phyloP scores from a whole-genome alignment of 306 rosid species.

The Dalbergia cochinchinensis region DNA sequence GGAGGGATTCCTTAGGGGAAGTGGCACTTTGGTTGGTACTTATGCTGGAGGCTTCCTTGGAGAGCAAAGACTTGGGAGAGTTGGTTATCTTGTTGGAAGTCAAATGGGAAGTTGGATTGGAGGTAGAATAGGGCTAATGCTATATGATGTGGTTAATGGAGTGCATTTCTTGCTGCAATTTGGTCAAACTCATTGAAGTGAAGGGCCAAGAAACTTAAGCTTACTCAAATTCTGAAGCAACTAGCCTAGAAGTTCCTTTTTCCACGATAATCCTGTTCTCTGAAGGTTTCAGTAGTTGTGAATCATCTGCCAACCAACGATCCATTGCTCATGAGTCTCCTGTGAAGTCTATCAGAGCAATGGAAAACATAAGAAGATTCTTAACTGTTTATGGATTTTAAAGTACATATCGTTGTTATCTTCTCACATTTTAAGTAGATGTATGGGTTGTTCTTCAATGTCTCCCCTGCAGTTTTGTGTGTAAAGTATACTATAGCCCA shows the following conservation, averaged over 20 bases:
- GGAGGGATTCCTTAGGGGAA: constrained; percentile 82
- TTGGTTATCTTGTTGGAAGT: constrained; percentile 94
- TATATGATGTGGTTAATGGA: constrained; percentile 82
- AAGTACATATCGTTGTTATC: constrained; percentile 20
- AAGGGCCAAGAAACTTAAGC: constrained; percentile 45
- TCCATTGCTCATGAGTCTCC: constrained; percentile 41
- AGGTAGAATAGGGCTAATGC: constrained; percentile 87
- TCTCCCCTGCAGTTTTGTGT: constrained; percentile 5
- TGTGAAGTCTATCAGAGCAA: constrained; percentile 31
- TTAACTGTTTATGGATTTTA: constrained; percentile 46
- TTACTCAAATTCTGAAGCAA: constrained; percentile 52
- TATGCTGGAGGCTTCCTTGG: constrained; percentile 75
- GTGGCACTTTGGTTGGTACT: constrained; percentile 77
- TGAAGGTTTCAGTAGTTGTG: constrained; percentile 20
- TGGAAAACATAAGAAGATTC: constrained; percentile 42
- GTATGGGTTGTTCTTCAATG: constrained; percentile 21
- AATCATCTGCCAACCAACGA: constrained; percentile 36
- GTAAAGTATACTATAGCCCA: neutral
- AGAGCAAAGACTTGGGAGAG: constrained; percentile 79
- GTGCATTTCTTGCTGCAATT: constrained; percentile 67
- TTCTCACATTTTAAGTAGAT: constrained; percentile 34
- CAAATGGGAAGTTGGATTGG: constrained; percentile 93
- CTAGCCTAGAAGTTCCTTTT: constrained; percentile 12
- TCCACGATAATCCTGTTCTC: constrained; percentile 33
- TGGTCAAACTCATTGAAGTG: constrained; percentile 47